Percentiles rank a stretch among this genome's conserved stretches.
Evolutionary conservation across 805 yeast species (phyloP).

Genomic region (Saturnispora bothae): DNA sequence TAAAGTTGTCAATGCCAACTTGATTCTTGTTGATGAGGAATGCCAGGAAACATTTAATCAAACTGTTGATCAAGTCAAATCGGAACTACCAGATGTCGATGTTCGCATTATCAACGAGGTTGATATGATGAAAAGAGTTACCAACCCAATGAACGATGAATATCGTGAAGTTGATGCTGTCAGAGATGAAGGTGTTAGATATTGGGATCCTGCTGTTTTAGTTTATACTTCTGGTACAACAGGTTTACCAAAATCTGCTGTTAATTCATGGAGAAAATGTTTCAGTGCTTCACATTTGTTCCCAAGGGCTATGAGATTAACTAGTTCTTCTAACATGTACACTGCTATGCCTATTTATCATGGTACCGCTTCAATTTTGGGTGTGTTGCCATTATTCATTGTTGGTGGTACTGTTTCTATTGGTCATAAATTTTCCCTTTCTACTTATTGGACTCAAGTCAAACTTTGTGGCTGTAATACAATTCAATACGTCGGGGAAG

Average conservation of each 20-base stretch:
- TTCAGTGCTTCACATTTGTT: slow-evolving; percentile 61
- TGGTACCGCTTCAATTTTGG: slow-evolving; percentile 85
- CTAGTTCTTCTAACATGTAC: slow-evolving; percentile 47
- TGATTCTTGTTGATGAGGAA: slow-evolving; percentile 62
- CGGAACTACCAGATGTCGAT: slow-evolving; percentile 24
- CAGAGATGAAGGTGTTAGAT: slow-evolving; percentile 49
- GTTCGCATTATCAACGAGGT: slow-evolving; percentile 16
- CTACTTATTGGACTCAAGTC: slow-evolving; percentile 86
- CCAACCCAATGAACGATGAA: slow-evolving; percentile 28
- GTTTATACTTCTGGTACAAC: slow-evolving; percentile 94
- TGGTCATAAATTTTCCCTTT: slow-evolving; percentile 72
- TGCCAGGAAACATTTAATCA: slow-evolving; percentile 34
- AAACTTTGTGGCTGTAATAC: slow-evolving; percentile 61
- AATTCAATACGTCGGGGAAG: slow-evolving; percentile 91
- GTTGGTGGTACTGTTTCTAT: slow-evolving; percentile 70
- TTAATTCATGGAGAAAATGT: slow-evolving; percentile 83
- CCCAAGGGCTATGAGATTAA: slow-evolving; percentile 55
- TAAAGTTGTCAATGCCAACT: slow-evolving; percentile 49
- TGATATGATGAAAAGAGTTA: slow-evolving; percentile 10
- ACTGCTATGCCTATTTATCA: slow-evolving; percentile 95
- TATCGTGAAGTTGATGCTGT: slow-evolving; percentile 45
- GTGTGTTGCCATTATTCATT: slow-evolving; percentile 51
- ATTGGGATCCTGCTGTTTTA: slow-evolving; percentile 55
- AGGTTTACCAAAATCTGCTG: slow-evolving; percentile 89
- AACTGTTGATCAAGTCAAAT: slow-evolving; percentile 30